Conservation (phyloP, 31 red algal genomes). For the Asparagopsis taxiformis region DNA sequence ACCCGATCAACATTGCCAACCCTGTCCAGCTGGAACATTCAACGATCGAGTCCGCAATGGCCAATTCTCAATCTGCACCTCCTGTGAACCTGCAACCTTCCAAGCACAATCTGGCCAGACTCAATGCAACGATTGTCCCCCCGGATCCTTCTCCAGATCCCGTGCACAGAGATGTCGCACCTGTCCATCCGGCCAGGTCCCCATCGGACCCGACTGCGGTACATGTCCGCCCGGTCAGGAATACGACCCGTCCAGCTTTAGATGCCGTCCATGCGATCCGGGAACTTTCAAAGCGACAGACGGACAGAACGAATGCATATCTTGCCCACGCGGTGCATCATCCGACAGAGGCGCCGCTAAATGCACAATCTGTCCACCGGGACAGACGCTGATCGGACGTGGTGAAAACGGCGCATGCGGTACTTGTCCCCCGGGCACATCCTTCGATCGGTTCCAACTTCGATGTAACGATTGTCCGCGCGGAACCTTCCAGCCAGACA, state of each 20-base stretch:
- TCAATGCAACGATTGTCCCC: constrained; percentile 8
- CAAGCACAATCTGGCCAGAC: constrained; percentile 20
- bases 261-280: background rate
- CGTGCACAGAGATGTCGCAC: background rate
- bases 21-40: background rate
- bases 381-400: constrained; percentile 2
- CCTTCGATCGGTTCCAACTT: background rate
- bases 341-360: background rate
- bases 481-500: background rate
- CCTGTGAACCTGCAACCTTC: constrained; percentile 2
- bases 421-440: constrained; percentile 8
- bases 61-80: background rate
- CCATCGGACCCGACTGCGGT: constrained; percentile 5
- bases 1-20: background rate
- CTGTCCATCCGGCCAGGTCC: constrained; percentile 13
- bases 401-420: background rate
- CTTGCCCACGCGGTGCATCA: background rate
- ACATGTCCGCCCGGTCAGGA: constrained; percentile 12
- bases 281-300: background rate
- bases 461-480: constrained; percentile 1
- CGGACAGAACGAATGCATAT: background rate
- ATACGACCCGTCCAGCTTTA: background rate
- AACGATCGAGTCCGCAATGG: background rate
- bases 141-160: background rate
- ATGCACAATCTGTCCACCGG: constrained; percentile 10